Percentiles rank a stretch among this genome's conserved stretches.
Conservation (phyloP, 257 asterid species). For the Nyctanthes arbortristis region DNA sequence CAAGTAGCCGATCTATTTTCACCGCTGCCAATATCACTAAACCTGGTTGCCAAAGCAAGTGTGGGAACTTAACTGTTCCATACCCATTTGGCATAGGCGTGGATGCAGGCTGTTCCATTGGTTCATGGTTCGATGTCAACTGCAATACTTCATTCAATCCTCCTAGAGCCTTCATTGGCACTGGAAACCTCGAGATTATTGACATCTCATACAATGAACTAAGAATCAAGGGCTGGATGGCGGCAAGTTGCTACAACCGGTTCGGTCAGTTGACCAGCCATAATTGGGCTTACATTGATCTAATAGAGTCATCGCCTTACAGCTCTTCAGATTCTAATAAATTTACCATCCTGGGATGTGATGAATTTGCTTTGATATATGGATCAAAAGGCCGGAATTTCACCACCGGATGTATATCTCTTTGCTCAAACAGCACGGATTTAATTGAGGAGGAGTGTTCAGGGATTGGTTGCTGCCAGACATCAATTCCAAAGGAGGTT, state of each 20-base stretch:
- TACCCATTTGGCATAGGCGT: no score
- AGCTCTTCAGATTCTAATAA: no score
- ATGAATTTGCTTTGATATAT: slow-evolving; percentile 10
- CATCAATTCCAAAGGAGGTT: slow-evolving; percentile 17
- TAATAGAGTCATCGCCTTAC: no score
- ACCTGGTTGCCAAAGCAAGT: no score
- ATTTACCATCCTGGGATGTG: no score
- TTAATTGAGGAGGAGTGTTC: slow-evolving; percentile 18
- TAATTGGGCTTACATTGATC: not conserved
- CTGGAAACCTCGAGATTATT: not conserved
- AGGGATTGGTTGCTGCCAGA: slow-evolving; percentile 32
- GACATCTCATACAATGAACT: not conserved
- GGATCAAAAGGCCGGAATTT: slow-evolving; percentile 11
- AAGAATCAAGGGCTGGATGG: not conserved
- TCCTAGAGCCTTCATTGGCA: not conserved
- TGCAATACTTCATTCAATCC: no score
- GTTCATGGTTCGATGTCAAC: no score
- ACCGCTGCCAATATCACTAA: no score
- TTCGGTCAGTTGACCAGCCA: not conserved
- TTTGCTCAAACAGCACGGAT: slow-evolving; percentile 13
- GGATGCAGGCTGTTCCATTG: no score
- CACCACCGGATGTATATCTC: slow-evolving; percentile 15
- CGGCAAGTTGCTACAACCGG: not conserved
- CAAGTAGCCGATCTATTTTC: no score
- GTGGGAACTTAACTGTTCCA: no score